phyloP scores from a whole-genome alignment of 495 filamentous ascomycete genomes.

The Aspergillus homomorphus region DNA sequence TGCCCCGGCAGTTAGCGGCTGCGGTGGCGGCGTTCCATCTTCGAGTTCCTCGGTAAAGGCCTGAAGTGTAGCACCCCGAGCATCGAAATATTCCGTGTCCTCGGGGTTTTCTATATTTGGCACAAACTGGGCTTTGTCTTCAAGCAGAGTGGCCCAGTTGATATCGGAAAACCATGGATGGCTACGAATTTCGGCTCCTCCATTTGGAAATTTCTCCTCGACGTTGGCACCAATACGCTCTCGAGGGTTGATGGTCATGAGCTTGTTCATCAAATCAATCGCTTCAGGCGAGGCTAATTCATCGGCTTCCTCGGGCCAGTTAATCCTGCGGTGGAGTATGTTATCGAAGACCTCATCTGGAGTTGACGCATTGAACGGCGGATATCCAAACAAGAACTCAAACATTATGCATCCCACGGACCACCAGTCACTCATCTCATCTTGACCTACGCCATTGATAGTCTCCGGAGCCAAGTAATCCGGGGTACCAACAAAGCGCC shows the following conservation, averaged over 20 bases:
- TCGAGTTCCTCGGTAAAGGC: constrained; percentile 90
- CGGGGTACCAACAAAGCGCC: constrained; percentile 93
- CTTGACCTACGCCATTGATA: constrained; percentile 89
- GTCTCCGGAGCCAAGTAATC: constrained; percentile 98
- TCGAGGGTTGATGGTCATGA: constrained; percentile 78
- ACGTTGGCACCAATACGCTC: constrained; percentile 81
- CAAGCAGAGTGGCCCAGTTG: constrained; percentile 84
- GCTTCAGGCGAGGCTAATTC: constrained; percentile 78
- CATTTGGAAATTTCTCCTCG: constrained; percentile 71
- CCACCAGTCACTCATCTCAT: constrained; percentile 99
- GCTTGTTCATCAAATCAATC: constrained; percentile 85
- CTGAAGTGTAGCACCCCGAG: constrained; percentile 84
- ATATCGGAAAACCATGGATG: constrained; percentile 87
- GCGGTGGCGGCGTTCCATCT: constrained; percentile 71
- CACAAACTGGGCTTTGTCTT: constrained; percentile 95
- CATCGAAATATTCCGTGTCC: constrained; percentile 97
- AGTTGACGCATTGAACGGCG: constrained; percentile 86
- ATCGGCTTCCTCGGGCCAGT: constrained; percentile 74
- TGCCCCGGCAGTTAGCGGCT: constrained; percentile 53
- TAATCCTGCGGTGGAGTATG: constrained; percentile 81
- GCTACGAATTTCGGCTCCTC: constrained; percentile 82
- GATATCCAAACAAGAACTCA: constrained; percentile 89
- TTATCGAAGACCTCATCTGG: constrained; percentile 97
- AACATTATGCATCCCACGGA: constrained; percentile 96
- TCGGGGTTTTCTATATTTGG: constrained; percentile 90